phyloP scores from a whole-genome alignment of 139 green algal genomes.

The Haematococcus lacustris region DNA sequence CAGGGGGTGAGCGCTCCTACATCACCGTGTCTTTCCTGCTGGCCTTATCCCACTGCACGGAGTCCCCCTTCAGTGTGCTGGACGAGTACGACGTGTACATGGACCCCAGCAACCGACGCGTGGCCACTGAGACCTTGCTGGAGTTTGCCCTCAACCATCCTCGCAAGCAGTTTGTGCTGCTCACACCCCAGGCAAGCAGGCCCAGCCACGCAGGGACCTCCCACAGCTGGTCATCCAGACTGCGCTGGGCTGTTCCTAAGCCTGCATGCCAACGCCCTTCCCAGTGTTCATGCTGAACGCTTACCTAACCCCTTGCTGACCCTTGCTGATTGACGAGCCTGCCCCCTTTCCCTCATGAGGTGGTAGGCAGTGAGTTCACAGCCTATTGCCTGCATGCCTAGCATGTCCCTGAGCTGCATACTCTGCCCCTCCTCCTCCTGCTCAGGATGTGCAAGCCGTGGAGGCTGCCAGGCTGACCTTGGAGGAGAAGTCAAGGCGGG shows the following conservation, averaged over 20 bases:
- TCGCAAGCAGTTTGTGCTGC: conserved; percentile 70
- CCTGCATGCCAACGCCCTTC: not conserved
- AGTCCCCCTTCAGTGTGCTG: conserved; percentile 74
- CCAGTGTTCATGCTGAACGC: too few species aligned
- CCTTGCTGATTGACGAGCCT: too few species aligned
- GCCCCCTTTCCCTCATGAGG: not conserved
- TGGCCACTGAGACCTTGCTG: conserved; percentile 67
- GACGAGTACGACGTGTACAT: conserved; percentile 90
- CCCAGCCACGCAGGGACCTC: not conserved
- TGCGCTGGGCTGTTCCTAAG: not conserved
- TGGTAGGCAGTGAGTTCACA: too few species aligned
- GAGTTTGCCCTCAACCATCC: conserved; percentile 53
- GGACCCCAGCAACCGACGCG: conserved; percentile 57
- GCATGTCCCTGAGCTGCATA: not conserved
- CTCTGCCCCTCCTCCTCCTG: not conserved
- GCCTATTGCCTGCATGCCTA: too few species aligned
- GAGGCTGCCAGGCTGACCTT: not conserved
- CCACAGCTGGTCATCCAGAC: not conserved
- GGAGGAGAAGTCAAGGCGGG: not conserved
- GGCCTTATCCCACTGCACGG: conserved; percentile 63
- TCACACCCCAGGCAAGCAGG: conserved; percentile 59
- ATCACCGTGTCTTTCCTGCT: conserved; percentile 85
- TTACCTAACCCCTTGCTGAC: too few species aligned
- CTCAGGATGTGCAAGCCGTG: not conserved
- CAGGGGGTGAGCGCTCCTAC: conserved; percentile 85